phyloP scores from a whole-genome alignment of 2,329 filamentous ascomycete species.

The Dothistroma septosporum region DNA sequence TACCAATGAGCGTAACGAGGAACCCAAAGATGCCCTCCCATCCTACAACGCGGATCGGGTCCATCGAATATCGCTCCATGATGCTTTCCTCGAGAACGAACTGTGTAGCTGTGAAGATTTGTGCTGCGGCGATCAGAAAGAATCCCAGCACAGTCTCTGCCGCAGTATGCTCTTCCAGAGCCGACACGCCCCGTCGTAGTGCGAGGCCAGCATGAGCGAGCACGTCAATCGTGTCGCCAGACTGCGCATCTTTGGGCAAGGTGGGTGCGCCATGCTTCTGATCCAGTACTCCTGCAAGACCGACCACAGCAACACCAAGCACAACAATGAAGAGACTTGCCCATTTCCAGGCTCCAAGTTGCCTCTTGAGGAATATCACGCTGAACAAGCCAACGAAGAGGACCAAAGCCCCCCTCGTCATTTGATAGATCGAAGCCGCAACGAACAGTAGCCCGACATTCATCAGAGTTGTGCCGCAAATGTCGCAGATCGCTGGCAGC shows the following conservation, averaged over 20 bases:
- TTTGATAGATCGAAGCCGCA: constrained; percentile 95
- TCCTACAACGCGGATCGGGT: constrained; percentile 85
- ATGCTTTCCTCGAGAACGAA: constrained; percentile 96
- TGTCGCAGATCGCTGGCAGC: constrained; percentile 87
- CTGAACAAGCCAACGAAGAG: constrained; percentile 95
- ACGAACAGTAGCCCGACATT: constrained; percentile 92
- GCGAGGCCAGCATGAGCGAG: constrained; percentile 14
- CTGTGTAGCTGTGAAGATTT: constrained; percentile 94
- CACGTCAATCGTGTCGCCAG: constrained; percentile 27
- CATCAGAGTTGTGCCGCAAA: constrained; percentile 93
- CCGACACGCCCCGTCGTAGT: constrained; percentile 35
- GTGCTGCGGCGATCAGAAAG: constrained; percentile 83
- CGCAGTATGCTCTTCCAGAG: constrained; percentile 50
- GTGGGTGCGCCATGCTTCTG: constrained; percentile 50
- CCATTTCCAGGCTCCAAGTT: constrained; percentile 87
- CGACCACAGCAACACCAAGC: constrained; percentile 80
- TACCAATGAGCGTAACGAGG: constrained; percentile 68
- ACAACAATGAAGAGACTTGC: constrained; percentile 81
- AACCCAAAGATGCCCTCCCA: constrained; percentile 97
- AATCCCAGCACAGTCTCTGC: constrained; percentile 75
- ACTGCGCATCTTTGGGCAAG: constrained; percentile 29
- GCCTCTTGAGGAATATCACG: constrained; percentile 79
- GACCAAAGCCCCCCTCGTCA: constrained; percentile 92
- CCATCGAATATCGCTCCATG: constrained; percentile 70
- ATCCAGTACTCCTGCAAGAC: constrained; percentile 81